Percentiles rank a stretch among this genome's conserved stretches.
Evolutionary conservation across 805 yeast genomes (phyloP).

Genomic region (Schwanniomyces pseudopolymorphus): DNA sequence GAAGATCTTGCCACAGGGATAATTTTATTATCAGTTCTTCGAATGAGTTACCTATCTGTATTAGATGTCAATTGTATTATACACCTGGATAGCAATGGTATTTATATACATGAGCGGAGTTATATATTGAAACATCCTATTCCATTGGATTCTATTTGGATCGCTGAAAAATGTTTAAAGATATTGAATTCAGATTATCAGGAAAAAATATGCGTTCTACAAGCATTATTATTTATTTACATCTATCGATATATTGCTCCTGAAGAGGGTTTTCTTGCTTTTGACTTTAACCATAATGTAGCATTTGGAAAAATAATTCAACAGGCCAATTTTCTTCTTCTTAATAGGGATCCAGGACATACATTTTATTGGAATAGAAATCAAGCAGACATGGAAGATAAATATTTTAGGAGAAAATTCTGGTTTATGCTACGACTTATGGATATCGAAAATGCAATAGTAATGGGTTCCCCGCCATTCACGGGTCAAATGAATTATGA

Average conservation of each 20-base stretch:
- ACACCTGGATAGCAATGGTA: background rate
- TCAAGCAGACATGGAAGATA: background rate
- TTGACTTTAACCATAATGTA: background rate
- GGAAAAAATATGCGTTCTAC: constrained; percentile 39
- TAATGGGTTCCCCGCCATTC: constrained; percentile 1
- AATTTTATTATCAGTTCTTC: constrained; percentile 21
- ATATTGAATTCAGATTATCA: constrained; percentile 35
- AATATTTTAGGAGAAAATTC: constrained; percentile 3
- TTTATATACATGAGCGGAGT: background rate
- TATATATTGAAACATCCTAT: constrained; percentile 1
- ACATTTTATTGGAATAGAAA: background rate
- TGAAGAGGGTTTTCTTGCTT: background rate
- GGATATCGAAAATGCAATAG: constrained; percentile 3
- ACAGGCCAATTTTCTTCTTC: constrained; percentile 44
- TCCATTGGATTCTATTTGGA: constrained; percentile 9
- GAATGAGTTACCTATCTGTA: constrained; percentile 26
- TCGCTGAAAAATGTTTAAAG: constrained; percentile 34
- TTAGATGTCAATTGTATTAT: constrained; percentile 8
- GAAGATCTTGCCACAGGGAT: constrained; percentile 24
- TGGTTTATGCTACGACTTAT: constrained; percentile 2
- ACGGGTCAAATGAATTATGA: background rate
- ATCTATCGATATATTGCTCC: constrained; percentile 38
- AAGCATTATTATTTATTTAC: constrained; percentile 59
- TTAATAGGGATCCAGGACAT: constrained; percentile 43
- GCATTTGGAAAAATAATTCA: constrained; percentile 28